These are phyloP conservation scores for Colletotrichum simmondsii DNA, from an alignment of 2,329 filamentous ascomycete species.

Conservation along the genomic window DNA sequence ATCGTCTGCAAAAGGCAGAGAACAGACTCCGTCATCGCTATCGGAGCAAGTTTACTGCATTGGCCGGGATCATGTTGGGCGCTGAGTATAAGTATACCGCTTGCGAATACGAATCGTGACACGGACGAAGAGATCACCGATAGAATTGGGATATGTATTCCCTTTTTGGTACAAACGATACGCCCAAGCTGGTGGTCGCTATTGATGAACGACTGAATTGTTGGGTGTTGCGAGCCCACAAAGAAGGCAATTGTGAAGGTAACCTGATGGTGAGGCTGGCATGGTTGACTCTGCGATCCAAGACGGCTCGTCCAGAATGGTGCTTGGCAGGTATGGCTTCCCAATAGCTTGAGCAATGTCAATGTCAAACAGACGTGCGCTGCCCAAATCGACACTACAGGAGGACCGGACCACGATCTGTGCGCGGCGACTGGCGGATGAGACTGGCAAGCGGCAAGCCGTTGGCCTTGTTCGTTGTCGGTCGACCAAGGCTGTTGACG, in stretches of 20 bases:
- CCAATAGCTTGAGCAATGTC: constrained; percentile 26
- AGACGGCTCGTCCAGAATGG: not conserved
- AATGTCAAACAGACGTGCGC: constrained; percentile 29
- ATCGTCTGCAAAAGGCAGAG: constrained; percentile 1
- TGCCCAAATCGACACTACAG: constrained; percentile 12
- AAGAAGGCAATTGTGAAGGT: not conserved
- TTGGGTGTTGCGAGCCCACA: constrained; percentile 3
- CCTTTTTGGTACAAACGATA: not conserved
- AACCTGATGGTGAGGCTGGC: not conserved
- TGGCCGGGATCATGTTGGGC: not conserved
- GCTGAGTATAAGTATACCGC: not conserved
- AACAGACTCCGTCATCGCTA: not conserved
- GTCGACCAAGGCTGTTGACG: not conserved
- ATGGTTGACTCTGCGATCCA: not conserved
- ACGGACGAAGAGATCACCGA: not conserved
- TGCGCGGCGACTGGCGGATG: constrained; percentile 25
- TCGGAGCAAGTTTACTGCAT: not conserved
- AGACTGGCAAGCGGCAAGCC: constrained; percentile 18
- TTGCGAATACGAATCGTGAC: constrained; percentile 8
- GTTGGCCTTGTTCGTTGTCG: constrained; percentile 7
- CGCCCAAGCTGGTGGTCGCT: not conserved
- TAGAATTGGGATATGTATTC: not conserved
- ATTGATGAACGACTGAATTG: not conserved
- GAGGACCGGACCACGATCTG: constrained; percentile 20
- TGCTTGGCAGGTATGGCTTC: constrained; percentile 10